These are phyloP conservation scores for Coleophoma eucalyptorum DNA, from an alignment of 2,329 filamentous ascomycete species.

Conservation along the genomic window DNA sequence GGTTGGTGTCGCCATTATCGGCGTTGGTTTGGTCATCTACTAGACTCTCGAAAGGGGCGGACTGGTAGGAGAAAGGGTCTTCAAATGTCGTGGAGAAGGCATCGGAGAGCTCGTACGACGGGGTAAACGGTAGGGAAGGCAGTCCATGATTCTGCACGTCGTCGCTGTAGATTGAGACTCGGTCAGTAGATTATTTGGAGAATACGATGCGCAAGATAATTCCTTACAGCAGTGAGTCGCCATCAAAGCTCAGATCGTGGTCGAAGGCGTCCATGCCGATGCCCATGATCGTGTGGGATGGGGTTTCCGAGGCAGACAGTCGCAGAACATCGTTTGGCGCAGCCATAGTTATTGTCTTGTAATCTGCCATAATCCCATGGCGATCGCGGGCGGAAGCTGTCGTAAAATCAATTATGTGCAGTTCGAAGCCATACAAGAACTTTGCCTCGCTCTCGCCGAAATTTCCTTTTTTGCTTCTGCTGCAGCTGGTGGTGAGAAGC, in stretches of 20 bases:
- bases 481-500: too few relatives aligned
- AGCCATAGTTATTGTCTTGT: slow-evolving; percentile 4
- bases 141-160: slow-evolving; percentile 30
- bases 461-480: too few relatives aligned
- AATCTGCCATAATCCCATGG: neutral
- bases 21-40: slow-evolving; percentile 17
- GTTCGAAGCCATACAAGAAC: too few relatives aligned
- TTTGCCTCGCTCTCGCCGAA: too few relatives aligned
- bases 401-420: neutral
- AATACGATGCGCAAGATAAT: neutral
- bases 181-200: neutral
- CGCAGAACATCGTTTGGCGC: slow-evolving; percentile 21
- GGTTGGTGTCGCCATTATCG: slow-evolving; percentile 9
- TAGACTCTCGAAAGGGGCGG: slow-evolving; percentile 37
- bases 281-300: neutral
- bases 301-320: slow-evolving; percentile 12
- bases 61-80: slow-evolving; percentile 58
- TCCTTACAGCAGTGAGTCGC: slow-evolving; percentile 21
- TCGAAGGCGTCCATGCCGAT: slow-evolving; percentile 23
- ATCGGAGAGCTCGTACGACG: slow-evolving; percentile 56
- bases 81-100: slow-evolving; percentile 61
- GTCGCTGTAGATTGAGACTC: slow-evolving; percentile 29
- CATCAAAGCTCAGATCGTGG: slow-evolving; percentile 23
- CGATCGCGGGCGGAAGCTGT: neutral
- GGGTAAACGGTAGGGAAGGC: slow-evolving; percentile 47